Conservation (phyloP, 192 early-diverging fungal genomes). For the Endogone sp. region DNA sequence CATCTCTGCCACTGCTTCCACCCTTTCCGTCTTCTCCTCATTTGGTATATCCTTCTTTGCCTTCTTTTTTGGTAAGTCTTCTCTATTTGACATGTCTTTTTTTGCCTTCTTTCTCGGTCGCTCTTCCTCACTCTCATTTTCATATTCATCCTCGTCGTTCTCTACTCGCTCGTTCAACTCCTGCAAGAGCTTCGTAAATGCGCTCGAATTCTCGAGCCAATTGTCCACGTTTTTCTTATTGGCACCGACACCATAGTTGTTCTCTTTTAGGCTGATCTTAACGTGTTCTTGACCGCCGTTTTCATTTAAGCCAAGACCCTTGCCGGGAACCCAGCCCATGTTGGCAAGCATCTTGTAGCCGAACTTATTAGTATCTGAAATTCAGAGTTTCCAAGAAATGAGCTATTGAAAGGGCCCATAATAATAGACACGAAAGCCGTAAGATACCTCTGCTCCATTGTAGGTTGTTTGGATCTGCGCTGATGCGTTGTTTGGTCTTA, state of each 20-base stretch:
- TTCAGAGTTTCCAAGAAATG: background rate
- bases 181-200: slow-evolving; percentile 76
- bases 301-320: slow-evolving; percentile 86
- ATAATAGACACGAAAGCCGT: background rate
- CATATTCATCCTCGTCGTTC: slow-evolving; percentile 31
- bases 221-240: slow-evolving; percentile 84
- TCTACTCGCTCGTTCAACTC: slow-evolving; percentile 63
- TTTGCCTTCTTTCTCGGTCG: slow-evolving; percentile 41
- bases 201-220: slow-evolving; percentile 92
- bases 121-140: slow-evolving; percentile 31
- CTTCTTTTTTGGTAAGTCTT: slow-evolving; percentile 22
- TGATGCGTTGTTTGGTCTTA: slow-evolving; percentile 71
- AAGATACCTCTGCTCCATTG: slow-evolving; percentile 77
- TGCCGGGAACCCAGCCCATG: slow-evolving; percentile 95
- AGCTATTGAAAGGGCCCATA: background rate
- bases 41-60: slow-evolving; percentile 30
- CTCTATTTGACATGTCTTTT: slow-evolving; percentile 31
- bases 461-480: slow-evolving; percentile 89
- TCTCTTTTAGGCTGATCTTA: slow-evolving; percentile 80
- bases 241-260: slow-evolving; percentile 89
- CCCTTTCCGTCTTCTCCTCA: slow-evolving; percentile 26
- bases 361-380: slow-evolving; percentile 72
- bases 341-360: slow-evolving; percentile 90
- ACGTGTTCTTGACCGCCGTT: slow-evolving; percentile 83
- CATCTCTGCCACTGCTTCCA: slow-evolving; percentile 33